A percentile compares a stretch with the other conserved stretches of the same genome.
Evolutionary conservation across 495 filamentous ascomycete species (phyloP).

Genomic region (Echria macrotheca): DNA sequence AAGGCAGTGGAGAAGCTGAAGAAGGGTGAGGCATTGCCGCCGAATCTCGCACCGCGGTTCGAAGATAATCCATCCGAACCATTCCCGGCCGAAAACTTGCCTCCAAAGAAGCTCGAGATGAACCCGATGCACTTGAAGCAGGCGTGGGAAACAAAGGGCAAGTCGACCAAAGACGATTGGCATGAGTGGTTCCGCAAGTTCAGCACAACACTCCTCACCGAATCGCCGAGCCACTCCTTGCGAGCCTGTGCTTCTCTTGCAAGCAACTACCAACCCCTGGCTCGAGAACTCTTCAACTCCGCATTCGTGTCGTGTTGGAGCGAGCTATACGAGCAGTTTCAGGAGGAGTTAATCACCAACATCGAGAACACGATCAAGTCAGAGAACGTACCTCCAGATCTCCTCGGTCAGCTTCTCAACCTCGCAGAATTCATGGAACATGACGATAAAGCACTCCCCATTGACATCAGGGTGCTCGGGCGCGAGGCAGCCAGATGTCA

Average conservation of each 20-base stretch:
- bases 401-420: conserved; percentile 90
- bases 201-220: conserved; percentile 89
- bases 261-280: conserved; percentile 82
- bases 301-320: conserved; percentile 99
- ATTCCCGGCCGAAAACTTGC: conserved; percentile 66
- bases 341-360: conserved; percentile 87
- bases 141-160: conserved; percentile 93
- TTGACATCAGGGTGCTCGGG: conserved; percentile 89
- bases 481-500: conserved; percentile 93
- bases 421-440: conserved; percentile 99
- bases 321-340: conserved; percentile 88
- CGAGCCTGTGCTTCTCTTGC: conserved; percentile 89
- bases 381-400: conserved; percentile 87
- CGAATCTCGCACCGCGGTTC: conserved; percentile 86
- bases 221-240: conserved; percentile 91
- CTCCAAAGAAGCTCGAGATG: conserved; percentile 87
- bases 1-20: conserved; percentile 85
- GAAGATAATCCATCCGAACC: conserved; percentile 71
- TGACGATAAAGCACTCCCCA: conserved; percentile 94
- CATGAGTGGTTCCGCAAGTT: conserved; percentile 97
- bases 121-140: conserved; percentile 97
- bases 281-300: conserved; percentile 93
- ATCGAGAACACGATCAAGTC: conserved; percentile 93
- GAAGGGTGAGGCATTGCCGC: conserved; percentile 87
- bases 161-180: conserved; percentile 97